Evolutionary conservation across 2,329 filamentous ascomycete genomes (phyloP).

Genomic region (Fusarium fracticaudum): DNA sequence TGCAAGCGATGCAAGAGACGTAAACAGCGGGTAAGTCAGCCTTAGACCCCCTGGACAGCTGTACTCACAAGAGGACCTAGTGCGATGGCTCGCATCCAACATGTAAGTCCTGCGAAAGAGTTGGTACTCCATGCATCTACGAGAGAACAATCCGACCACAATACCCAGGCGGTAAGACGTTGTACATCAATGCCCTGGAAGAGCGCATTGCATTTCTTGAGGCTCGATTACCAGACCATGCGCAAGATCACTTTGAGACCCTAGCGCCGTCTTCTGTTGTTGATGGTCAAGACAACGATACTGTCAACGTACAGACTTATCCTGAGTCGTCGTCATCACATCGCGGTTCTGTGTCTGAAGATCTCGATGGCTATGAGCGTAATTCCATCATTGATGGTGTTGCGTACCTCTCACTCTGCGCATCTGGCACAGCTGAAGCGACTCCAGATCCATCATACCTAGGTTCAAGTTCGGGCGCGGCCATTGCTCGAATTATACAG

Average conservation of each 20-base stretch:
- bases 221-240: not conserved
- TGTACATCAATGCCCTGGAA: not conserved
- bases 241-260: not conserved
- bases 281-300: not conserved
- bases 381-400: not conserved
- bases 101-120: not conserved
- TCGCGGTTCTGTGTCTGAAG: rapidly evolving
- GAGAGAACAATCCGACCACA: not conserved
- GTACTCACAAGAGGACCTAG: not conserved
- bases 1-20: not conserved
- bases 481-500: not conserved
- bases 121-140: not conserved
- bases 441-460: not conserved
- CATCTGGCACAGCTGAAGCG: rapidly evolving
- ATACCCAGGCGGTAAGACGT: not conserved
- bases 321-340: not conserved
- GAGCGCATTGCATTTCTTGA: not conserved
- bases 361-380: rapidly evolving
- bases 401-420: not conserved
- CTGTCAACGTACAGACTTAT: rapidly evolving
- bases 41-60: rapidly evolving
- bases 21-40: not conserved
- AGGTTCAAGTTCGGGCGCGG: rapidly evolving
- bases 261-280: not conserved
- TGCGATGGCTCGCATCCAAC: not conserved